Conservation (phyloP, 2,329 filamentous ascomycete species). For the Rutstroemia sp. region DNA sequence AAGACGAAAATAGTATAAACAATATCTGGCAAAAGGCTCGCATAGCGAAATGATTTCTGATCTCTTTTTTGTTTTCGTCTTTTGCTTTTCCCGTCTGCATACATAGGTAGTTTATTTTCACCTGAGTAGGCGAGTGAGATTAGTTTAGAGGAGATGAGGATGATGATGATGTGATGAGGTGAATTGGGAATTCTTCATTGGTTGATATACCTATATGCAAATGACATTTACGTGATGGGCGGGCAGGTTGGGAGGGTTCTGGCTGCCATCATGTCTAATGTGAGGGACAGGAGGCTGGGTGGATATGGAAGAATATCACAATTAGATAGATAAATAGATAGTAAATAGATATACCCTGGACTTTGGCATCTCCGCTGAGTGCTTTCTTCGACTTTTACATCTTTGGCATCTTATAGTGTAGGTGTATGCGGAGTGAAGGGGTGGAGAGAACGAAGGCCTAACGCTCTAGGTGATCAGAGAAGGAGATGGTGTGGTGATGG, state of each 20-base stretch:
- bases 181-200: not conserved
- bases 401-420: too few species aligned
- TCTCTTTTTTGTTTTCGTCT: not conserved
- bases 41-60: constrained; percentile 1
- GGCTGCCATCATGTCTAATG: not conserved
- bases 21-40: constrained; percentile 2
- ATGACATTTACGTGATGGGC: not conserved
- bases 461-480: too few species aligned
- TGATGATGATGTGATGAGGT: not conserved
- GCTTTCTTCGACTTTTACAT: too few species aligned
- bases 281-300: not conserved
- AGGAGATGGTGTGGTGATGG: too few species aligned
- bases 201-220: not conserved
- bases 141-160: not conserved
- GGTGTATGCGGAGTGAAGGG: too few species aligned
- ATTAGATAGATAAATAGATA: not conserved
- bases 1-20: constrained; percentile 6
- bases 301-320: not conserved
- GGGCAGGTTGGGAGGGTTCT: not conserved
- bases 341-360: constrained; percentile 10
- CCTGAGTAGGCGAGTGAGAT: not conserved
- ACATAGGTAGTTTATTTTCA: not conserved
- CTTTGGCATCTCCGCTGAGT: not conserved
- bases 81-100: not conserved
- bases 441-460: too few species aligned